These are phyloP conservation scores for Penicillium oxalicum DNA, from an alignment of 2,329 filamentous ascomycete genomes.

Conservation along the genomic window DNA sequence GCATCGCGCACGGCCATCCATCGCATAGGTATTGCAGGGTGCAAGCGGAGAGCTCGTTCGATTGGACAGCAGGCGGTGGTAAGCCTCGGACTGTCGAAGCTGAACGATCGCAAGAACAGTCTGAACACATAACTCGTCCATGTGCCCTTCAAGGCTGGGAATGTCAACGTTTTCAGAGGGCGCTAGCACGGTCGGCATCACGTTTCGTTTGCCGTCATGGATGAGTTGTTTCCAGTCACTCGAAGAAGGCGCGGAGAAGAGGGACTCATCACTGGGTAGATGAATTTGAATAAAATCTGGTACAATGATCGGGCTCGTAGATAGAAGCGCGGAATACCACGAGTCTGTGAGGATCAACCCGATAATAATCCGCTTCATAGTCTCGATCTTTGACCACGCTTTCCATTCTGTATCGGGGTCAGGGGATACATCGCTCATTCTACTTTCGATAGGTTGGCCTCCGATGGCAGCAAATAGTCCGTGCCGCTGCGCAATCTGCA, in stretches of 20 bases:
- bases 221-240: conserved; percentile 36
- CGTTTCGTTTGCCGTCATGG: conserved; percentile 28
- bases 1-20: conserved; percentile 43
- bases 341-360: conserved; percentile 44
- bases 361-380: conserved; percentile 45
- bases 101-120: conserved; percentile 37
- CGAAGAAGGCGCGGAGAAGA: conserved; percentile 40
- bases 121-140: conserved; percentile 34
- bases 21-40: conserved; percentile 43
- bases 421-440: conserved; percentile 39
- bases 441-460: conserved; percentile 36
- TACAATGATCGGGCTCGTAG: conserved; percentile 42
- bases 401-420: conserved; percentile 47
- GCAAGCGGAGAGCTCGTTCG: conserved; percentile 36
- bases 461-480: conserved; percentile 47
- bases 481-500: conserved; percentile 43
- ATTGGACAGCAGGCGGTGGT: conserved; percentile 39
- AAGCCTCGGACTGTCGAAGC: conserved; percentile 39
- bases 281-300: conserved; percentile 45
- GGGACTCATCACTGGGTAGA: conserved; percentile 41
- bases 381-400: conserved; percentile 49
- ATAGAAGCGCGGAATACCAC: conserved; percentile 46
- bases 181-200: conserved; percentile 30
- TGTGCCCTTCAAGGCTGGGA: conserved; percentile 27
- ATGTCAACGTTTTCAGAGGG: conserved; percentile 33